Base-by-base conservation (phyloP, 2,329 filamentous ascomycete species). In the Ophiostoma populinum region DNA sequence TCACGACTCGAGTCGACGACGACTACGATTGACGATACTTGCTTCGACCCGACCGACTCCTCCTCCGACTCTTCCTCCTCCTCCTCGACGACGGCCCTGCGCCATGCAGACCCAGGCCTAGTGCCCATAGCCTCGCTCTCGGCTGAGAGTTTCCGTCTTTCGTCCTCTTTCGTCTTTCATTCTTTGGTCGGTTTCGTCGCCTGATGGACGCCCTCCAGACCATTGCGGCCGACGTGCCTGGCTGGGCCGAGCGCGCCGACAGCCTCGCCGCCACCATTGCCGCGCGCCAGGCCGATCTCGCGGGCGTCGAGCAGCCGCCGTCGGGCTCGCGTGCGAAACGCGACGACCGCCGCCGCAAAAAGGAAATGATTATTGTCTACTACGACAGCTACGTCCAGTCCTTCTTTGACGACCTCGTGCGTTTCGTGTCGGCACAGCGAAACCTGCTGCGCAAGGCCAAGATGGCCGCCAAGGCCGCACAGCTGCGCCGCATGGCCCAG, bases 381-480 rank as follows among this genome's bases (percentile, higher is more conserved):
- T 94, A 93, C 51, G 86, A 94, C 51, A 81, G 79, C 45, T 76
- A 82, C 42, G 76, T 92, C 4, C 85, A 94, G 51, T 72, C 72
- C 34, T 73, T 77, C 24, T 83, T 94, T 43, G 83, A 92, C 47
- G 66, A 77, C 37, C 59, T 93, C 34, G 85, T 93, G 38, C 76
- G 81, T 41, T 77, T 80, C 37, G 75, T 94, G 24, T 82, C 80
- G 5, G 70, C 72, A 2, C 80, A 79, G 33, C 65, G 86, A 38
- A 92, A 92, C 54, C 63, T 81, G 43, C 75, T 94, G 53, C 75
- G 86, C 32, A 92, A 87, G 55, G 82, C 78, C 34, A 90, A 82
- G 56, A 81, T 83, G 76, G 79, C 80, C 36, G 75, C 75, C 37
- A 77, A 75, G 49, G 73, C 82, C 39, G 75, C 70, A 2, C 65